Evolutionary conservation across 164 flowering plant species (phyloP), one percentile per base, ranked within the genome.

Genomic region (Umbellularia californica): DNA sequence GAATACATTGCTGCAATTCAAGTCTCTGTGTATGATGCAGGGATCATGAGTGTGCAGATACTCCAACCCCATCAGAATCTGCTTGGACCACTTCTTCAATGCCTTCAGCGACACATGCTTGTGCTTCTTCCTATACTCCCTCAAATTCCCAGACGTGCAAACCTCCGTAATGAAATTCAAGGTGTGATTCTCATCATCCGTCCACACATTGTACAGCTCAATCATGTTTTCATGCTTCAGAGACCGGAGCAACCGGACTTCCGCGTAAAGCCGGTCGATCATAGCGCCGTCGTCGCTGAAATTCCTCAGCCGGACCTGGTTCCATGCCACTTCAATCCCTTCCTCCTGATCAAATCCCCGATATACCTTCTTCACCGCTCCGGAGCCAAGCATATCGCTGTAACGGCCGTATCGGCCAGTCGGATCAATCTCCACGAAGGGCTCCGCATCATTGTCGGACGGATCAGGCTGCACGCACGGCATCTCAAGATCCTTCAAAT

Each of bases 241-340:
- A 2, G 78, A 68, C 25, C 83, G 74, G 74, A 88, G 81, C 64
- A 91, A 70, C 30, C 78, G 58, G 47, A 88, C 86, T 76, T 91
- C 93, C 0, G 89, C 80, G 71, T 75, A 71, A 28, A 91, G 84
- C n/a, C 92, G 77, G 13, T 83, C 80, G 25, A 90, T 78, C 68
- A 84, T 75, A 20, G 77, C 62, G 2, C 80, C 79, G 74, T 90
- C 91, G 3, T 83, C 80, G 30, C 74, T 66, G 74, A 89, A 91
- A 25, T 80, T 82, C 65, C 80, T 69, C 52, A 93, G 80, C 19
- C 70, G 60, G 5, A 91, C 93, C 47, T 90, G 92, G 73, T 89
- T 90, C 97, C 97, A 92, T 0, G 97, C 97, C n/a, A 92, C 93
- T 71, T 91, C 97, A 72, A 81, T 88, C 2, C 94, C 97, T 80